Base-by-base conservation (phyloP, 1,284 basidiomycete genomes). In the Cutaneotrichosporon cyanovorans region DNA sequence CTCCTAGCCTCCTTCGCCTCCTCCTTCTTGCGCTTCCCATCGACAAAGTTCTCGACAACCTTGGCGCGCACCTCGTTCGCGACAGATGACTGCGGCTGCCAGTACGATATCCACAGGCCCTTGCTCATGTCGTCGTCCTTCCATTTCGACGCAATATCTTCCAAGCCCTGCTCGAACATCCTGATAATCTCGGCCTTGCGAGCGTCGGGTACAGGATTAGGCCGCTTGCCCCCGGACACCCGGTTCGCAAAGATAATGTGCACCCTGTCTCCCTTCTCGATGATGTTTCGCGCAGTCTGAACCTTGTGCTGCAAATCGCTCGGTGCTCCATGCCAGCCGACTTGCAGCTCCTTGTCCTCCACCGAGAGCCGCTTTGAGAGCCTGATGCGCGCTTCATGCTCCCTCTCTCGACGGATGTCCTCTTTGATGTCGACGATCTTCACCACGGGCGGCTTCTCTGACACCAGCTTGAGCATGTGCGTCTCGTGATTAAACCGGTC, bases 31-130 rank as follows among this genome's bases (percentile, higher is more conserved):
- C 42, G 30, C 40, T 46, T 46, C 51, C 59, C 61, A 12, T 50
- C 89, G 53, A 87, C 85, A 72, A 85, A 87, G 69, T 85, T 83
- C 18, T 87, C 85, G 20, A 79, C 71, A 46, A 90, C 48, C 53
- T 62, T 80, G 51, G 80, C 79, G 72, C 82, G 83, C 73, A 79
- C 83, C 36, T 92, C 76, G 62, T 92, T 87, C 56, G 93, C 87
- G 45, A 96, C 73, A 63, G 90, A 87, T 42, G 74, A 78, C 62
- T 82, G 81, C 22, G 87, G 80, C 65, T 95, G 88, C 52, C 58
- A 68, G 55, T 80, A 78, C 61, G 86, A 89, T 73, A 93, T 87
- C 73, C 55, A 56, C 56, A 72, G 57, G 56, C 85, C 86, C 75
- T 83, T 82, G 44, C 80, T 84, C 30, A 83, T 75, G 8, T 80